Evolutionary conservation across 2,329 filamentous ascomycete species (phyloP).

Genomic region (Phyllosticta capitalensis): DNA sequence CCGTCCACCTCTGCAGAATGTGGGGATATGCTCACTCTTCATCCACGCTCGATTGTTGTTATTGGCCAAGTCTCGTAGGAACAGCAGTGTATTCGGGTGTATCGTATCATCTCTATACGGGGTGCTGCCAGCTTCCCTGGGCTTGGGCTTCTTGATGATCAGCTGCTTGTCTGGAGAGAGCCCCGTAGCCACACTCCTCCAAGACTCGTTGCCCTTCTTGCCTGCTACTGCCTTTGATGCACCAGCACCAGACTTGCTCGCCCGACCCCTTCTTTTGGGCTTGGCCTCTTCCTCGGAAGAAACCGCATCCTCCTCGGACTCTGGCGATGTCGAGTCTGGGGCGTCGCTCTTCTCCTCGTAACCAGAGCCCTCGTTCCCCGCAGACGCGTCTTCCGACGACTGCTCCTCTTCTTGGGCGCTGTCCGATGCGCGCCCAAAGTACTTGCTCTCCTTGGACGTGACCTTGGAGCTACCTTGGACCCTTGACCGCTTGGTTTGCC

Average conservation of each 20-base stretch:
- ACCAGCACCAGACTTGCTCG: conserved; percentile 13
- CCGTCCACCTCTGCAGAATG: background rate
- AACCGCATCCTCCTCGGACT: conserved; percentile 21
- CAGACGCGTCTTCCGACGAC: conserved; percentile 19
- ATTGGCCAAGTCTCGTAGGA: conserved; percentile 47
- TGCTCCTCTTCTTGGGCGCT: conserved; percentile 18
- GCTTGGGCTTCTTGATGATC: conserved; percentile 54
- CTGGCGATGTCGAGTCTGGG: conserved; percentile 19
- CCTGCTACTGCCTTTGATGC: conserved; percentile 6
- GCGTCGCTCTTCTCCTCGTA: conserved; percentile 33
- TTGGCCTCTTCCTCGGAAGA: conserved; percentile 21
- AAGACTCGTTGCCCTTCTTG: conserved; percentile 39
- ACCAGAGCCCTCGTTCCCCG: conserved; percentile 26
- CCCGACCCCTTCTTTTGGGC: conserved; percentile 16
- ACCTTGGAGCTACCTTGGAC: conserved; percentile 11
- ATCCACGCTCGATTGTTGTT: conserved; percentile 57
- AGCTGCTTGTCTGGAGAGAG: conserved; percentile 51
- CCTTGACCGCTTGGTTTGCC: conserved; percentile 28
- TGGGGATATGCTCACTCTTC: conserved; percentile 41
- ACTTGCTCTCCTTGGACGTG: conserved; percentile 23
- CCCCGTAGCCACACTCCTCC: conserved; percentile 45
- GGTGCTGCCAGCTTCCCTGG: conserved; percentile 49
- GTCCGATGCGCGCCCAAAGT: conserved; percentile 24
- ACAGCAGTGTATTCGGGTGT: conserved; percentile 55
- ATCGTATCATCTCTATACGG: conserved; percentile 49